These are phyloP conservation scores for Alnus rubra DNA, from an alignment of 306 rosid species.

Conservation along the genomic window DNA sequence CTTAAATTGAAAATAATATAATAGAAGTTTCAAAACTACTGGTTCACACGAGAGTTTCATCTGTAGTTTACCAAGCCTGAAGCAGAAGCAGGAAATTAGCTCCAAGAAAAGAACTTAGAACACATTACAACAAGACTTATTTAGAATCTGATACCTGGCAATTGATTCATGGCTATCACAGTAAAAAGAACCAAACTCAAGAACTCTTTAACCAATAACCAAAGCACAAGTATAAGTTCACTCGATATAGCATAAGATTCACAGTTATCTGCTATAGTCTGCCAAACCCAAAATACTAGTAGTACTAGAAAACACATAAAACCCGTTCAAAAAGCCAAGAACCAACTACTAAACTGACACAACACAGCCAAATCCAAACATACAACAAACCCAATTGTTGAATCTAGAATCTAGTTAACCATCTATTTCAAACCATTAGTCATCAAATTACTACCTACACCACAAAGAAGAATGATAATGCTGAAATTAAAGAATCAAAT, in stretches of 20 bases:
- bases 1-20: neutral
- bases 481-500: constrained; percentile 34
- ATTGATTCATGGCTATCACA: neutral
- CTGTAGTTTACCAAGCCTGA: neutral
- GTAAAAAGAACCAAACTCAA: neutral
- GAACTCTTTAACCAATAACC: neutral
- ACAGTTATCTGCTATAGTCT: constrained; percentile 25
- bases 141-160: neutral
- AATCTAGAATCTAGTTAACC: constrained; percentile 39
- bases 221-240: constrained; percentile 15
- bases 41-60: neutral
- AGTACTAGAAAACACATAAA: constrained; percentile 3
- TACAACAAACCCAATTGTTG: constrained; percentile 12
- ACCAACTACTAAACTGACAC: neutral
- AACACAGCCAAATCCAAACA: constrained; percentile 18
- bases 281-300: constrained; percentile 4
- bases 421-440: constrained; percentile 19
- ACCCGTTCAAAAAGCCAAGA: neutral
- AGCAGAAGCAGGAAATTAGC: neutral
- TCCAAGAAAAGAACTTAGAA: neutral
- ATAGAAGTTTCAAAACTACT: neutral
- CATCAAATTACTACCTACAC: constrained; percentile 31
- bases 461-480: constrained; percentile 21
- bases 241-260: constrained; percentile 10
- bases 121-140: neutral